These are phyloP conservation scores for Coccomyxa sp. DNA, from an alignment of 139 green algal genomes.

Conservation along the genomic window DNA sequence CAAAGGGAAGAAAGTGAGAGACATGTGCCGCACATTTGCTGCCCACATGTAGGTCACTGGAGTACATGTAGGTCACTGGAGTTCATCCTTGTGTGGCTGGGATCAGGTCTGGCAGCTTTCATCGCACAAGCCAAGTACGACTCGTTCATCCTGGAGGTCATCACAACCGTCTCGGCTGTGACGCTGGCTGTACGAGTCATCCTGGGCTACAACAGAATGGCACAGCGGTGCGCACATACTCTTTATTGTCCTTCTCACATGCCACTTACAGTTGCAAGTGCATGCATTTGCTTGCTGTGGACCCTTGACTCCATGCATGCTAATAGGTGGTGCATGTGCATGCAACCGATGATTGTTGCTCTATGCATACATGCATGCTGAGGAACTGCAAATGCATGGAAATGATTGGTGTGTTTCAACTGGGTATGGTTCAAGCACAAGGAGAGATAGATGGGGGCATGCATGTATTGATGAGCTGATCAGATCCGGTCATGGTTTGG, in stretches of 20 bases:
- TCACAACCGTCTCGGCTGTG: conserved; percentile 16
- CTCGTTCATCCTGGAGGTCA: conserved; percentile 32
- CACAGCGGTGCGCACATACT: conserved; percentile 16
- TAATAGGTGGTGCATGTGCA: not conserved
- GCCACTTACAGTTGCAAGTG: not conserved
- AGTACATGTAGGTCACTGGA: no score
- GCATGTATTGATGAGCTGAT: no score
- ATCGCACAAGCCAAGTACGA: conserved; percentile 28
- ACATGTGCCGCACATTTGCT: no score
- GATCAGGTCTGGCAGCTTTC: conserved; percentile 10
- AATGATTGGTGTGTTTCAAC: no score
- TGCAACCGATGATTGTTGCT: not conserved
- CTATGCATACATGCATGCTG: not conserved
- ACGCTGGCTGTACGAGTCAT: conserved; percentile 20
- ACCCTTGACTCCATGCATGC: not conserved
- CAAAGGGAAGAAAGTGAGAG: no score
- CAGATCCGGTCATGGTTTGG: not conserved
- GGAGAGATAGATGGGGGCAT: no score
- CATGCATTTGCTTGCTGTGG: not conserved
- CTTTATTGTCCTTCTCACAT: not conserved
- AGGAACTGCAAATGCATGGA: not conserved
- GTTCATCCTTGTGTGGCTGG: not conserved
- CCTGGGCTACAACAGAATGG: conserved; percentile 40
- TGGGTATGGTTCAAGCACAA: no score
- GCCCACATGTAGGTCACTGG: no score